Conservation (phyloP, 805 yeast genomes). For the Saturnispora quitensis region DNA sequence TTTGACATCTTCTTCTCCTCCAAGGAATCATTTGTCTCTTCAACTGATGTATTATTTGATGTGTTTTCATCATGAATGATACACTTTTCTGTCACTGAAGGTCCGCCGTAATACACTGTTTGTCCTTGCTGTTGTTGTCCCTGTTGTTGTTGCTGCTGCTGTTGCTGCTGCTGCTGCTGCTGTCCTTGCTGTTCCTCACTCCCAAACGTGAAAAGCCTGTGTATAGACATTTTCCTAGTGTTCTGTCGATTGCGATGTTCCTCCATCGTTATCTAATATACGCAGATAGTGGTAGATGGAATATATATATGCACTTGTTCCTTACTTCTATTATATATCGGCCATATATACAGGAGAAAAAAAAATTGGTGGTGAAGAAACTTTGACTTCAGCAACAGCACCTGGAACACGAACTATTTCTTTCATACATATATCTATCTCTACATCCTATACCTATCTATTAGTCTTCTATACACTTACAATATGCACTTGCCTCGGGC, state of each 20-base stretch:
- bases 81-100: neutral
- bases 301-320: neutral
- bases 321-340: neutral
- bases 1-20: neutral
- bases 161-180: neutral
- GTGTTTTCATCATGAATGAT: neutral
- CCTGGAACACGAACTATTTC: neutral
- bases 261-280: neutral
- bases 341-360: neutral
- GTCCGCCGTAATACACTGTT: neutral
- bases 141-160: neutral
- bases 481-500: neutral
- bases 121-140: neutral
- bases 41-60: neutral
- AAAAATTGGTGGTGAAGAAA: neutral
- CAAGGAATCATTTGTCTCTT: neutral
- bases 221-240: slow-evolving; percentile 1
- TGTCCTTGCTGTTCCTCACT: neutral
- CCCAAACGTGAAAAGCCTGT: neutral
- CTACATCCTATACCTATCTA: neutral
- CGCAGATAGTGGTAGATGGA: neutral
- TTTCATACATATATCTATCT: neutral
- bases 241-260: slow-evolving; percentile 6
- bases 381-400: neutral
- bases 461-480: neutral